Conservation (phyloP, 2,329 filamentous ascomycete genomes). For the Alternaria rosae region DNA sequence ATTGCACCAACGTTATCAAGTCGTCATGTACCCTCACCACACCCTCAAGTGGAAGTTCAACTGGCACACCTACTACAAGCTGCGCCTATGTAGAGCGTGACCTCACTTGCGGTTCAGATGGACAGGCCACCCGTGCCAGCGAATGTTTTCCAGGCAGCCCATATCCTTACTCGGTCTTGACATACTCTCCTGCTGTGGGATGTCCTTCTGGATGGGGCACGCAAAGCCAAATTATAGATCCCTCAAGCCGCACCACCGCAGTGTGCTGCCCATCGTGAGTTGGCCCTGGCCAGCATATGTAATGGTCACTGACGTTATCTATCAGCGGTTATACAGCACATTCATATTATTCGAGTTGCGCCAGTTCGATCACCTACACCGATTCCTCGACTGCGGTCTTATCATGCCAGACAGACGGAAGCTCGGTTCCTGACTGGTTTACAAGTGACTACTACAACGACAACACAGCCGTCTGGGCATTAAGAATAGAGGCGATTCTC, state of each 20-base stretch:
- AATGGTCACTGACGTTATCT: background rate
- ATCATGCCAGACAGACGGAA: background rate
- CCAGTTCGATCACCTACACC: background rate
- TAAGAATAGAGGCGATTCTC: background rate
- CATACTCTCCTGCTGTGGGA: background rate
- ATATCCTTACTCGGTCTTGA: background rate
- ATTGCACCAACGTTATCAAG: background rate
- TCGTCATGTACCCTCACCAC: background rate
- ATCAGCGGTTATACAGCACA: background rate
- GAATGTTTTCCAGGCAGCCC: conserved; percentile 2
- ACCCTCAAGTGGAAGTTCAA: background rate
- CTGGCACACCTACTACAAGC: too few relatives aligned
- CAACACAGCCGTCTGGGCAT: background rate
- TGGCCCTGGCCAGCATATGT: background rate
- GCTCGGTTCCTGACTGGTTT: background rate
- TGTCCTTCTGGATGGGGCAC: background rate
- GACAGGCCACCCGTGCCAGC: background rate
- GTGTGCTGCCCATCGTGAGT: conserved; percentile 6
- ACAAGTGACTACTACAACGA: background rate
- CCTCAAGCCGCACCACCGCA: background rate
- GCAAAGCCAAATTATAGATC: background rate
- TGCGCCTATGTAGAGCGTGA: conserved; percentile 1
- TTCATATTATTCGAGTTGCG: background rate
- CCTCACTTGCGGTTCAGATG: conserved; percentile 1
- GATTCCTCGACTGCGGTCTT: background rate